phyloP scores from a whole-genome alignment of 2,329 filamentous ascomycete species.

The Epichloe glyceriae region DNA sequence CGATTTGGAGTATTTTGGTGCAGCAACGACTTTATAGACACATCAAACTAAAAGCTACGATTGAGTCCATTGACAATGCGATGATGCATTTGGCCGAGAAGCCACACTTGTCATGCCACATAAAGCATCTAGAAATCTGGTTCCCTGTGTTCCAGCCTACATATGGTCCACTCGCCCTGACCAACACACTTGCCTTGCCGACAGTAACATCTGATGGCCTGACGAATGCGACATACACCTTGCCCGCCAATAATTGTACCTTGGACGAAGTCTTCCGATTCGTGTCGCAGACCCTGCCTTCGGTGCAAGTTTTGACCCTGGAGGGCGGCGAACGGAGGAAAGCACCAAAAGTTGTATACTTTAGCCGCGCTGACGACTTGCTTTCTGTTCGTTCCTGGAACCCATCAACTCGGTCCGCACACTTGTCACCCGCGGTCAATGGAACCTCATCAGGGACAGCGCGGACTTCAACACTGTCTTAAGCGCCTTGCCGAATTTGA shows the following conservation, averaged over 20 bases:
- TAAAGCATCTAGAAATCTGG: slow-evolving; percentile 66
- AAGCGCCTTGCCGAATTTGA: slow-evolving; percentile 50
- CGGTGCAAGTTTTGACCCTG: slow-evolving; percentile 53
- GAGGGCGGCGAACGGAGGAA: slow-evolving; percentile 70
- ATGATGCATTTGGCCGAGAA: slow-evolving; percentile 46
- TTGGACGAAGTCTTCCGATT: slow-evolving; percentile 58
- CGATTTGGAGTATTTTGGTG: slow-evolving; percentile 52
- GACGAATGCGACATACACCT: slow-evolving; percentile 43
- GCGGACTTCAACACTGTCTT: slow-evolving; percentile 51
- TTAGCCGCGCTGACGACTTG: slow-evolving; percentile 10
- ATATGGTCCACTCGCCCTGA: slow-evolving; percentile 28
- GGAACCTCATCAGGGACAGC: slow-evolving; percentile 57
- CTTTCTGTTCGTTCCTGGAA: slow-evolving; percentile 13
- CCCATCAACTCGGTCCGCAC: slow-evolving; percentile 43
- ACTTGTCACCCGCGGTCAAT: slow-evolving; percentile 61
- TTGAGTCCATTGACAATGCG: slow-evolving; percentile 46
- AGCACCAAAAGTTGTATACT: slow-evolving; percentile 48
- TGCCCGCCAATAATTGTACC: slow-evolving; percentile 54
- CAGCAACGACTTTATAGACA: slow-evolving; percentile 63
- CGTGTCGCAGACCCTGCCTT: slow-evolving; percentile 43
- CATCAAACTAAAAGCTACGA: slow-evolving; percentile 61
- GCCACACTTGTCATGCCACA: slow-evolving; percentile 46
- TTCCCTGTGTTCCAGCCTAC: slow-evolving; percentile 60
- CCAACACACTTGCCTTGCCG: slow-evolving; percentile 33
- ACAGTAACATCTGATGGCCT: slow-evolving; percentile 42